Evolutionary conservation across 2,329 filamentous ascomycete genomes (phyloP).

Genomic region (Trichoderma koningii): DNA sequence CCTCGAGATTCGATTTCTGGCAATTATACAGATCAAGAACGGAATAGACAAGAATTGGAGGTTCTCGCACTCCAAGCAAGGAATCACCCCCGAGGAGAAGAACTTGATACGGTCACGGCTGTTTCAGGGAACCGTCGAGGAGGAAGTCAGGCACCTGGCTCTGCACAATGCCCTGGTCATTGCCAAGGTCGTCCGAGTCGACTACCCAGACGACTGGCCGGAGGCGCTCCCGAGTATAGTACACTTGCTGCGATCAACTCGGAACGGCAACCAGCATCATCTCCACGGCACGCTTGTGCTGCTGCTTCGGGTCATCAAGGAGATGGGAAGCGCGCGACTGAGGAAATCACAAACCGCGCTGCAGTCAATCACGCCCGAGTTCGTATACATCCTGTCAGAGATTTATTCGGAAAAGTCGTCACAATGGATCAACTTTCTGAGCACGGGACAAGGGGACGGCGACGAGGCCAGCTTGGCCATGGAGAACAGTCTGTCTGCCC

Average conservation of each 20-base stretch:
- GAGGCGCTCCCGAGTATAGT: conserved; percentile 63
- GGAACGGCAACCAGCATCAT: conserved; percentile 61
- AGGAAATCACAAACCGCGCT: conserved; percentile 73
- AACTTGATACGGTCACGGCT: conserved; percentile 71
- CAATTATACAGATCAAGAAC: conserved; percentile 94
- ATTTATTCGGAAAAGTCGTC: conserved; percentile 77
- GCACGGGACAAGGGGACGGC: conserved; percentile 59
- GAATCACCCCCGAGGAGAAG: conserved; percentile 75
- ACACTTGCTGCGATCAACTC: conserved; percentile 58
- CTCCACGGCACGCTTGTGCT: conserved; percentile 74
- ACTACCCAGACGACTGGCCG: conserved; percentile 86
- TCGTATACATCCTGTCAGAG: conserved; percentile 75
- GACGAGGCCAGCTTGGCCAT: conserved; percentile 63
- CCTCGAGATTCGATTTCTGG: conserved; percentile 78
- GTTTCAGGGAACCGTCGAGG: conserved; percentile 74
- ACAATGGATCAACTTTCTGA: conserved; percentile 66
- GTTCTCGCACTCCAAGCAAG: conserved; percentile 54
- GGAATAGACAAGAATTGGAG: conserved; percentile 96
- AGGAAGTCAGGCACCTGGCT: conserved; percentile 73
- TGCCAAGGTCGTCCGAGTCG: conserved; percentile 84
- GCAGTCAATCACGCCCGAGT: conserved; percentile 76
- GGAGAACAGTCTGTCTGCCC: conserved; percentile 73
- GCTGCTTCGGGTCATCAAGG: conserved; percentile 85
- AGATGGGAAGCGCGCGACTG: conserved; percentile 78
- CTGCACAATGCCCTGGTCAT: conserved; percentile 86